phyloP scores from a whole-genome alignment of 495 filamentous ascomycete species.

The Podospora didyma region DNA sequence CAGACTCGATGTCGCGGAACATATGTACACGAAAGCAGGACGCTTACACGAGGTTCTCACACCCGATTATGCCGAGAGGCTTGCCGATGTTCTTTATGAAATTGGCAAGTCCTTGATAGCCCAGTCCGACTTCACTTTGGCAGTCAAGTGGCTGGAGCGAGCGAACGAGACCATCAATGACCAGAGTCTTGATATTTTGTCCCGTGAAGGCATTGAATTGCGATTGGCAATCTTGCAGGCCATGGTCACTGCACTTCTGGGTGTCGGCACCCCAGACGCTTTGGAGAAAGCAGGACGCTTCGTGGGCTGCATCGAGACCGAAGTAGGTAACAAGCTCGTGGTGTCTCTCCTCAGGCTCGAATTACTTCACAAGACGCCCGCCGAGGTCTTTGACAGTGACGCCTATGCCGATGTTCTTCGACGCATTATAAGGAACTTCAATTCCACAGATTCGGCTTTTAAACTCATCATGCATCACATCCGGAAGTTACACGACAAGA shows the following conservation, averaged over 20 bases:
- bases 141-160: conserved; percentile 71
- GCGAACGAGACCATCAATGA: conserved; percentile 56
- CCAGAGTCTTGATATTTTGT: conserved; percentile 53
- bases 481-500: conserved; percentile 58
- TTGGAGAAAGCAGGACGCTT: conserved; percentile 53
- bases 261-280: conserved; percentile 37
- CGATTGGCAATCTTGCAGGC: conserved; percentile 62
- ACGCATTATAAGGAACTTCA: conserved; percentile 52
- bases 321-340: conserved; percentile 57
- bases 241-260: conserved; percentile 52
- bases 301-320: conserved; percentile 54
- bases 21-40: conserved; percentile 62
- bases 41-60: conserved; percentile 38
- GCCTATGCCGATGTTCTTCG: conserved; percentile 49
- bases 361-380: conserved; percentile 44
- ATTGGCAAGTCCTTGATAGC: conserved; percentile 61
- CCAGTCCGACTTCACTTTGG: conserved; percentile 48
- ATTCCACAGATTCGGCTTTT: conserved; percentile 59
- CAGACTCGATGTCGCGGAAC: conserved; percentile 69
- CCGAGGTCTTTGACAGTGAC: conserved; percentile 42
- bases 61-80: conserved; percentile 51
- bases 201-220: conserved; percentile 58
- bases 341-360: conserved; percentile 71
- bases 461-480: conserved; percentile 68
- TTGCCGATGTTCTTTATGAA: conserved; percentile 69